Evolutionary conservation across 2,329 filamentous ascomycete genomes (phyloP).

Genomic region (Aspergillus novoparasiticus): DNA sequence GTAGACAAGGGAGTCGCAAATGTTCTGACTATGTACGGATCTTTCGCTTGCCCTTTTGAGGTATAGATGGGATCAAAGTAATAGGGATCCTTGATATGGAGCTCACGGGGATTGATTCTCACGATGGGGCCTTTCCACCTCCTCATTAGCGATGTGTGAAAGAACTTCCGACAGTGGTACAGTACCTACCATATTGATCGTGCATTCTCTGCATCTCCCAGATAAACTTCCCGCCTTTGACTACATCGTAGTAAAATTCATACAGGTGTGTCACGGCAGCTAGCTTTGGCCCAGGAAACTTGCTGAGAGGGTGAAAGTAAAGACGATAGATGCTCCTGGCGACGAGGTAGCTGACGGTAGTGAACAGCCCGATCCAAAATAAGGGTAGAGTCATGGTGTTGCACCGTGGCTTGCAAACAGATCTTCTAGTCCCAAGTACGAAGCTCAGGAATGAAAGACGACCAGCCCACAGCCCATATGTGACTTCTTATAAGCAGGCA

Average conservation of each 20-base stretch:
- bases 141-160: background rate
- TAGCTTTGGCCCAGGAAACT: conserved; percentile 36
- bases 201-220: conserved; percentile 29
- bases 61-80: conserved; percentile 39
- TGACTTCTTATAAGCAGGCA: too few relatives aligned
- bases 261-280: conserved; percentile 30
- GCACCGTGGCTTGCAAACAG: too few relatives aligned
- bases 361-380: too few relatives aligned
- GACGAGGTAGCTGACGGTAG: background rate
- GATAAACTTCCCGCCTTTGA: conserved; percentile 26
- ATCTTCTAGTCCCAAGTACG: too few relatives aligned
- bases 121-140: conserved; percentile 36
- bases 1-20: background rate
- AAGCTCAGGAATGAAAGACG: too few relatives aligned
- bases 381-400: background rate
- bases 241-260: conserved; percentile 32
- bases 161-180: background rate
- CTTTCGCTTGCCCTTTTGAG: conserved; percentile 6
- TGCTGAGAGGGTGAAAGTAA: conserved; percentile 31
- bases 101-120: conserved; percentile 38
- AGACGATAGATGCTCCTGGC: background rate
- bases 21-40: background rate
- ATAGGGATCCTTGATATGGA: conserved; percentile 38
- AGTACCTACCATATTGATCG: conserved; percentile 27
- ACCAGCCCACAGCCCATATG: too few relatives aligned